Evolutionary conservation across 805 yeast species (phyloP).

Genomic region (Candida jianshihensis): DNA sequence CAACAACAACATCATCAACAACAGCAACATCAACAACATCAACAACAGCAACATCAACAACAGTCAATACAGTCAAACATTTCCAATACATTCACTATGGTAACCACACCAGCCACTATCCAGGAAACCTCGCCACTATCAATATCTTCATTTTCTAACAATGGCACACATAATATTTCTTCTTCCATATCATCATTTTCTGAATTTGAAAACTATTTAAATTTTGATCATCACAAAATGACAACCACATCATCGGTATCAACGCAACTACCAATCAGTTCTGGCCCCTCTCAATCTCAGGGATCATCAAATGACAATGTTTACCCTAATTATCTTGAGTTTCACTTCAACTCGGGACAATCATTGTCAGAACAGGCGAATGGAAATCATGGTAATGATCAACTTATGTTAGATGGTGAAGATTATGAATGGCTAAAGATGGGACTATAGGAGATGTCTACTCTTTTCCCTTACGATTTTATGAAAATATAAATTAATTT

Average conservation of each 20-base stretch:
- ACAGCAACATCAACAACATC: constrained; percentile 1
- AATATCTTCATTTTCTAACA: not conserved
- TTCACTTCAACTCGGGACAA: not conserved
- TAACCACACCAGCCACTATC: not conserved
- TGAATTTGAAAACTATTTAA: not conserved
- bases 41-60: constrained; percentile 2
- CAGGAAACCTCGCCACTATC: not conserved
- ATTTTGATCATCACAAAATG: not conserved
- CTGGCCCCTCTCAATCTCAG: too few relatives aligned
- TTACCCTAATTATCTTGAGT: too few relatives aligned
- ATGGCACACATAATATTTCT: not conserved
- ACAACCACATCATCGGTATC: not conserved
- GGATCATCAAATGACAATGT: too few relatives aligned
- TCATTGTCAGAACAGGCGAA: constrained; percentile 6
- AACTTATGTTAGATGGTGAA: constrained; percentile 10
- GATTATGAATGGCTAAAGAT: constrained; percentile 20
- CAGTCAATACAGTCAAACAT: too few relatives aligned
- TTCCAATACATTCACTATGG: too few relatives aligned
- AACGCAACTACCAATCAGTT: not conserved
- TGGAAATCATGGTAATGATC: constrained; percentile 6
- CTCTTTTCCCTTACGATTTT: too few relatives aligned
- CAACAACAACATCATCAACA: constrained; percentile 1
- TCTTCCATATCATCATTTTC: not conserved
- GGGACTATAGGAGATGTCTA: constrained; percentile 3
- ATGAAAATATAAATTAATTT: too few relatives aligned